These are phyloP conservation scores for Termitomyces sp. DNA, from an alignment of 768 basidiomycete genomes.

Conservation along the genomic window DNA sequence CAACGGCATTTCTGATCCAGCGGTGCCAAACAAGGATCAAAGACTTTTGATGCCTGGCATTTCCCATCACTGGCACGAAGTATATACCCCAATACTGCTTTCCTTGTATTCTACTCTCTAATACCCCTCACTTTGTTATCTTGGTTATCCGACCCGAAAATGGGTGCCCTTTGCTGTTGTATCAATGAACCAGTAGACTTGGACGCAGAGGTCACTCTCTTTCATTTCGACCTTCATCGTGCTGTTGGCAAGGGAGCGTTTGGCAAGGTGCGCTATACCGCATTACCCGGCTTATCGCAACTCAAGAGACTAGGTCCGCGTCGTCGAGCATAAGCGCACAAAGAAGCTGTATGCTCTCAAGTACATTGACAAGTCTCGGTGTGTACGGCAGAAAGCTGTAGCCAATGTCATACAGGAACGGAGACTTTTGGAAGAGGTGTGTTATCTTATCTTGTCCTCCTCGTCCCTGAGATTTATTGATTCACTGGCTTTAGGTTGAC, in stretches of 20 bases:
- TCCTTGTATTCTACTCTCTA: slow-evolving; percentile 32
- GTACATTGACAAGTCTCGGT: slow-evolving; percentile 94
- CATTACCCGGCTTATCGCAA: slow-evolving; percentile 1
- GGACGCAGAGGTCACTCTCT: slow-evolving; percentile 80
- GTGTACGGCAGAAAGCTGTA: slow-evolving; percentile 86
- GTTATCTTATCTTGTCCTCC: slow-evolving; percentile 1
- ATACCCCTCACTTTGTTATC: slow-evolving; percentile 24
- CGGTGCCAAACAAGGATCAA: slow-evolving; percentile 20
- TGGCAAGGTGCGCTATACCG: slow-evolving; percentile 69
- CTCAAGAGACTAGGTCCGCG: slow-evolving; percentile 64
- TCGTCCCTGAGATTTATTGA: neutral
- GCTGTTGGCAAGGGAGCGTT: slow-evolving; percentile 97
- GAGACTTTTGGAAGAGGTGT: slow-evolving; percentile 85
- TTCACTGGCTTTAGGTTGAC: slow-evolving; percentile 52
- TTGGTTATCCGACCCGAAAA: slow-evolving; percentile 34
- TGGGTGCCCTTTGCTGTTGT: slow-evolving; percentile 51
- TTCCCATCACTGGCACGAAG: slow-evolving; percentile 15
- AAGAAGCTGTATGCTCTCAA: slow-evolving; percentile 94
- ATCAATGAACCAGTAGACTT: slow-evolving; percentile 81
- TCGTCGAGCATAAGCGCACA: slow-evolving; percentile 92
- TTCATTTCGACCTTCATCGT: slow-evolving; percentile 94
- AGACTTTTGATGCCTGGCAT: slow-evolving; percentile 11
- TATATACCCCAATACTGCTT: slow-evolving; percentile 23
- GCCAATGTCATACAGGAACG: slow-evolving; percentile 94
- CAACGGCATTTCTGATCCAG: neutral